Percentiles rank a stretch among this genome's conserved stretches.
These are phyloP conservation scores for Alternaria angustiovoidea DNA, from an alignment of 2,329 filamentous ascomycete genomes.

Conservation along the genomic window DNA sequence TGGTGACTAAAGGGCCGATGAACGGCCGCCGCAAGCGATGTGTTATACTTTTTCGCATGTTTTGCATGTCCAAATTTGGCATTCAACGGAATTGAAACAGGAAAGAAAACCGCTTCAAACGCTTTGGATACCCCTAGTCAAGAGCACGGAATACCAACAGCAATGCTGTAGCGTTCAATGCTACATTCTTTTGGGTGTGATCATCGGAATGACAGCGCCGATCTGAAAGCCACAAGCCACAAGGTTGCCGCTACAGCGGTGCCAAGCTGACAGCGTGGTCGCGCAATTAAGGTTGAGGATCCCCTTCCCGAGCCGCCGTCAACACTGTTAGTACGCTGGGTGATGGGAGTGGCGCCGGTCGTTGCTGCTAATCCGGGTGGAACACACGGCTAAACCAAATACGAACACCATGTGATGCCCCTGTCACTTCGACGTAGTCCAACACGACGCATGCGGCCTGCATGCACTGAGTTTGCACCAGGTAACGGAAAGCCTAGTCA, in stretches of 20 bases:
- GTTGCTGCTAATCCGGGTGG: slow-evolving; percentile 23
- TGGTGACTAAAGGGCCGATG: not conserved
- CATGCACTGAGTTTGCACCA: slow-evolving; percentile 18
- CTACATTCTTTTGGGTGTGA: slow-evolving; percentile 21
- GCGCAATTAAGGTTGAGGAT: slow-evolving; percentile 35
- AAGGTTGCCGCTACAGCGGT: not conserved
- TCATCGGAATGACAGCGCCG: slow-evolving; percentile 21
- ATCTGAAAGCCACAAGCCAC: slow-evolving; percentile 22
- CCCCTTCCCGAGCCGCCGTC: slow-evolving; percentile 31
- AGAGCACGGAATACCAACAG: slow-evolving; percentile 4
- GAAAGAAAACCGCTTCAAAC: not conserved
- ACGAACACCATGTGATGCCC: slow-evolving; percentile 30
- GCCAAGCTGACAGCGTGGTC: slow-evolving; percentile 21
- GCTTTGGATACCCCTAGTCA: not conserved
- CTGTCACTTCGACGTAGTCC: slow-evolving; percentile 17
- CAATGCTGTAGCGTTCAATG: slow-evolving; percentile 19
- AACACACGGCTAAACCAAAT: slow-evolving; percentile 34
- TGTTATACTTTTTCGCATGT: not conserved
- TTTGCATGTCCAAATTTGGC: slow-evolving; percentile 20
- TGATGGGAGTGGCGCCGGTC: slow-evolving; percentile 36
- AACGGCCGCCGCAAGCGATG: slow-evolving; percentile 1
- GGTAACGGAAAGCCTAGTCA: slow-evolving; percentile 19
- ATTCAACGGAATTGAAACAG: not conserved
- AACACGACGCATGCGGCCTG: slow-evolving; percentile 11
- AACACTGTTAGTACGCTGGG: slow-evolving; percentile 22